A percentile compares a stretch with the other conserved stretches of the same genome.
Conservation (phyloP, 345 rosid species). For the Populus deltoides region DNA sequence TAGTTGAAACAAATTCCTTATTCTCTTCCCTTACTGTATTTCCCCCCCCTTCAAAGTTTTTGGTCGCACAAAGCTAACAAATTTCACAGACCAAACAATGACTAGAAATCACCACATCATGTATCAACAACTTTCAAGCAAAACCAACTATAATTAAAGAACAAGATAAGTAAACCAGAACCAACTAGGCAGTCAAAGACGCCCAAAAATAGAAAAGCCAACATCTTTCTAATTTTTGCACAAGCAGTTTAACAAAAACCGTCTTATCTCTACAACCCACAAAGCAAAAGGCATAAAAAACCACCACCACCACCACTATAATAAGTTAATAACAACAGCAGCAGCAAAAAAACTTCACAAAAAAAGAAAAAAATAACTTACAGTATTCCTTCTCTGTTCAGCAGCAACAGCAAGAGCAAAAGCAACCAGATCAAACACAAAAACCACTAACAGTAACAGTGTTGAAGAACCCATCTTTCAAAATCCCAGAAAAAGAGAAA, state of each 20-base stretch:
- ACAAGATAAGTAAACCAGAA: not conserved
- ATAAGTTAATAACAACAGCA: not conserved
- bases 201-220: not conserved
- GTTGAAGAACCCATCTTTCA: slow-evolving; percentile 56
- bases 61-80: not conserved
- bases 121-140: not conserved
- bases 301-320: not conserved
- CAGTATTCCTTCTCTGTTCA: slow-evolving; percentile 83
- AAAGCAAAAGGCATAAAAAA: not conserved
- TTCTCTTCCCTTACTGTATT: not conserved
- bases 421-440: slow-evolving; percentile 72
- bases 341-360: not conserved
- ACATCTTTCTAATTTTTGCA: not conserved
- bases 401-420: slow-evolving; percentile 96
- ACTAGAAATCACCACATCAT: not conserved
- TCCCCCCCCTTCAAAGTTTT: not conserved
- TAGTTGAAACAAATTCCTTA: not conserved
- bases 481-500: not conserved
- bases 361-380: slow-evolving; percentile 34
- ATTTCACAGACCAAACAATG: not conserved
- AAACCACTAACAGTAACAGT: slow-evolving; percentile 56
- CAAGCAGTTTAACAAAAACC: not conserved
- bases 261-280: not conserved
- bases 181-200: not conserved
- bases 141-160: not conserved